Conservation (phyloP, 148 eudicot genomes). For the Bassia scoparia region DNA sequence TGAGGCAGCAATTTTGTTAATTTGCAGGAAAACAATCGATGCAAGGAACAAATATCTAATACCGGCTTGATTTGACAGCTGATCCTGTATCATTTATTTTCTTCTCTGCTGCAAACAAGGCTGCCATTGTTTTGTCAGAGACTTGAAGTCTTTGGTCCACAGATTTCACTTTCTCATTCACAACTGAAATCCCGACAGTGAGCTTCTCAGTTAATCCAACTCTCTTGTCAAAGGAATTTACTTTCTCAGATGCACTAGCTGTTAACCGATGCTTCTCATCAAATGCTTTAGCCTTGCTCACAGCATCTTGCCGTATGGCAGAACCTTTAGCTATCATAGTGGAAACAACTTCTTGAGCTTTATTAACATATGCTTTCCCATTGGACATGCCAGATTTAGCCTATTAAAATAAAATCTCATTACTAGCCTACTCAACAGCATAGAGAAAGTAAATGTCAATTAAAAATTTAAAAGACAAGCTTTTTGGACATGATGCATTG, state of each 20-base stretch:
- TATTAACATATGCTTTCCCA: conserved; percentile 62
- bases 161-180: conserved; percentile 89
- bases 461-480: background rate
- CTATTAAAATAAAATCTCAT: conserved; percentile 30
- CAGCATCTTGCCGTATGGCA: conserved; percentile 79
- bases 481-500: background rate
- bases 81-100: conserved; percentile 80
- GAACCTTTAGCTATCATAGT: conserved; percentile 91
- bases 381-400: conserved; percentile 43
- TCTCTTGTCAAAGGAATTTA: conserved; percentile 70
- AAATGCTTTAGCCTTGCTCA: conserved; percentile 90
- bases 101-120: conserved; percentile 88
- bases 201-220: conserved; percentile 83
- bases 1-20: background rate
- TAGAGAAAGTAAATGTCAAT: background rate
- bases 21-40: background rate
- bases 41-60: background rate
- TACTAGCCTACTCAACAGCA: background rate
- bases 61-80: conserved; percentile 99
- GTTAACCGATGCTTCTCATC: conserved; percentile 86
- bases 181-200: conserved; percentile 81
- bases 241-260: conserved; percentile 88
- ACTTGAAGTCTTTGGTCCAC: conserved; percentile 95
- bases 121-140: conserved; percentile 95
- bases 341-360: conserved; percentile 95